A percentile compares a stretch with the other conserved stretches of the same genome.
phyloP scores from a whole-genome alignment of 441 rosid genomes.

The Eruca vesicaria region DNA sequence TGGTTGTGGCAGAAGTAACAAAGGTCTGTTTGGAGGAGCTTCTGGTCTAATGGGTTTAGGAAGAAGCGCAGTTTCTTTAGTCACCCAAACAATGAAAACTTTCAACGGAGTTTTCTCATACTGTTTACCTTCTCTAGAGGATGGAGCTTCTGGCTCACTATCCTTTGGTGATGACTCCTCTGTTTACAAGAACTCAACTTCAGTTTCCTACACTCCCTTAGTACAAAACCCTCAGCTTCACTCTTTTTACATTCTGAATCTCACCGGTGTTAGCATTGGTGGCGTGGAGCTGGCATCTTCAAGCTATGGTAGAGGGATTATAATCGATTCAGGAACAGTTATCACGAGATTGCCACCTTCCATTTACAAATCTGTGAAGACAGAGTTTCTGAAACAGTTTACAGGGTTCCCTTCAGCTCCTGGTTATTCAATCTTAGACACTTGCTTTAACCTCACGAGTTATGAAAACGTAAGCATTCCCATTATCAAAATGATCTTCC shows the following conservation, averaged over 20 bases:
- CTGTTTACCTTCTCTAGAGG: slow-evolving; percentile 69
- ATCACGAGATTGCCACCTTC: slow-evolving; percentile 79
- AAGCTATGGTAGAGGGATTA: slow-evolving; percentile 48
- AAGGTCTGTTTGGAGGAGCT: slow-evolving; percentile 80
- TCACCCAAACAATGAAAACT: slow-evolving; percentile 53
- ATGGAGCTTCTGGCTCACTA: slow-evolving; percentile 73
- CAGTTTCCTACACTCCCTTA: slow-evolving; percentile 64
- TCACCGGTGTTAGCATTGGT: slow-evolving; percentile 68
- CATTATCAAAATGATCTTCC: slow-evolving; percentile 52
- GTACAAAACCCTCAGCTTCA: slow-evolving; percentile 57
- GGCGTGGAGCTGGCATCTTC: slow-evolving; percentile 47
- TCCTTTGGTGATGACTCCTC: slow-evolving; percentile 65
- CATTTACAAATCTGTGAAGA: slow-evolving; percentile 61
- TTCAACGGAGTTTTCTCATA: slow-evolving; percentile 87
- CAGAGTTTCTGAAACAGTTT: slow-evolving; percentile 71
- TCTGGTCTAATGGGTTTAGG: slow-evolving; percentile 93
- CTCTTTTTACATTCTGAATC: slow-evolving; percentile 78
- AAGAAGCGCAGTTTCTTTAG: slow-evolving; percentile 66
- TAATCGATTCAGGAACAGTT: slow-evolving; percentile 90
- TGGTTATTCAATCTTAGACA: slow-evolving; percentile 68
- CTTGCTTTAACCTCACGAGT: slow-evolving; percentile 75
- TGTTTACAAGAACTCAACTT: slow-evolving; percentile 60
- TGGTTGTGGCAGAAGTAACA: slow-evolving; percentile 83
- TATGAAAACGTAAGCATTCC: slow-evolving; percentile 76
- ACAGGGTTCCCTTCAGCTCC: slow-evolving; percentile 65